These are phyloP conservation scores for Jackrogersella multiformis DNA, from an alignment of 495 filamentous ascomycete genomes.

Conservation along the genomic window DNA sequence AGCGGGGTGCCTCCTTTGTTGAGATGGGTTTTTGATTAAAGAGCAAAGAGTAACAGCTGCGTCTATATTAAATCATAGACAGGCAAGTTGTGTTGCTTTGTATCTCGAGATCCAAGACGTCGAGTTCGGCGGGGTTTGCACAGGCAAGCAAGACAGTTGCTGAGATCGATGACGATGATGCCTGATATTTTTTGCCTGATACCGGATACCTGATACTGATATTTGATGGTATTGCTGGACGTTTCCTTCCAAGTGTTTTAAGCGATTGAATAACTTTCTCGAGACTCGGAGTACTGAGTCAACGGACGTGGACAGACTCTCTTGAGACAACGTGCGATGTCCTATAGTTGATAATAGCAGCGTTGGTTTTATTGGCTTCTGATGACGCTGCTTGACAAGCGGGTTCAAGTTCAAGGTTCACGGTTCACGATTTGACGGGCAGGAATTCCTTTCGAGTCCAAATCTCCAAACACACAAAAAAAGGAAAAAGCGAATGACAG, in stretches of 20 bases:
- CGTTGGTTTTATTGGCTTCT: slow-evolving; percentile 15
- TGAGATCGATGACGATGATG: slow-evolving; percentile 27
- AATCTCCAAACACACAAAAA: slow-evolving; percentile 55
- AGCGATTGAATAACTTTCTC: slow-evolving; percentile 50
- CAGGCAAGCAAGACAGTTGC: slow-evolving; percentile 17
- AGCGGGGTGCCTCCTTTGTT: slow-evolving; percentile 32
- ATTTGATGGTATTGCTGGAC: slow-evolving; percentile 32
- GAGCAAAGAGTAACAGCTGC: slow-evolving; percentile 19
- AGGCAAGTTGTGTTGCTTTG: slow-evolving; percentile 8
- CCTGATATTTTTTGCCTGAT: no score
- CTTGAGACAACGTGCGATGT: slow-evolving; percentile 35
- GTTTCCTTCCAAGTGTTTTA: slow-evolving; percentile 47
- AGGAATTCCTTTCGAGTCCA: slow-evolving; percentile 43
- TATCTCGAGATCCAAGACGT: slow-evolving; percentile 16
- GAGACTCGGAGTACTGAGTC: slow-evolving; percentile 43
- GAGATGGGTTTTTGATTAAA: slow-evolving; percentile 29
- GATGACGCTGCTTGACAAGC: slow-evolving; percentile 40
- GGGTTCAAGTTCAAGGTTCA: no score
- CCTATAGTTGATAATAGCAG: slow-evolving; percentile 30
- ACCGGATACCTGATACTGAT: no score
- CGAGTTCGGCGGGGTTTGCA: slow-evolving; percentile 27
- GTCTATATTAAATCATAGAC: slow-evolving; percentile 41
- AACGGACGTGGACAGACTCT: slow-evolving; percentile 38
- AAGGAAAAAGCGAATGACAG: slow-evolving; percentile 69
- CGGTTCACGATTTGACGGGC: slow-evolving; percentile 35